phyloP scores from a whole-genome alignment of 768 basidiomycete species.

The Rhodosporidiobolus sp. region DNA sequence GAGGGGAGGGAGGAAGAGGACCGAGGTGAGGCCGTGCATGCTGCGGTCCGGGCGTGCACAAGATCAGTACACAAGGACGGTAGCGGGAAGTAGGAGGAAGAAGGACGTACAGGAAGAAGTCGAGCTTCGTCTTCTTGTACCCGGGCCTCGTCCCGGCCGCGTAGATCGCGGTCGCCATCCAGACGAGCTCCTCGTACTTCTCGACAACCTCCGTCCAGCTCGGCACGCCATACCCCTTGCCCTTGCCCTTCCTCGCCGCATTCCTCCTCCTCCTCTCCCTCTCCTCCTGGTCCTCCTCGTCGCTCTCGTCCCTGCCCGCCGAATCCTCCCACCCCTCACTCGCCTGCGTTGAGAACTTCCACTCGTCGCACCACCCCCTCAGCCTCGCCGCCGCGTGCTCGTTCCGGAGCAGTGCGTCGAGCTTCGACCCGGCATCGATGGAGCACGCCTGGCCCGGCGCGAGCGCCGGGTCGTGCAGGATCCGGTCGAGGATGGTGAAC shows the following conservation, averaged over 20 bases:
- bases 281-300: constrained; percentile 30
- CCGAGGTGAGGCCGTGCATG: constrained; percentile 44
- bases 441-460: constrained; percentile 37
- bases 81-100: not conserved
- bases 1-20: constrained; percentile 42
- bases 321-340: constrained; percentile 38
- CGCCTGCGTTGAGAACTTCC: constrained; percentile 37
- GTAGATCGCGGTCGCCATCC: constrained; percentile 43
- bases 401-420: constrained; percentile 35
- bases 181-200: constrained; percentile 43
- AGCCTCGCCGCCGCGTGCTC: constrained; percentile 11
- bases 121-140: constrained; percentile 39
- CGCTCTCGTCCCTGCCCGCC: constrained; percentile 18
- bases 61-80: not conserved
- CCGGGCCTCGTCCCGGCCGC: constrained; percentile 41
- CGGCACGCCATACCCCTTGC: constrained; percentile 4
- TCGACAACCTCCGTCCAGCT: constrained; percentile 42
- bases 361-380: constrained; percentile 37
- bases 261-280: constrained; percentile 23
- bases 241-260: not conserved
- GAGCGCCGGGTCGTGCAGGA: constrained; percentile 39
- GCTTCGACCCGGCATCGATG: constrained; percentile 33
- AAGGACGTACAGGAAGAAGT: constrained; percentile 40
- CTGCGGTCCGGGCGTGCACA: not conserved
- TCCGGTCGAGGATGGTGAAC: constrained; percentile 43